Percentiles rank a stretch among this genome's conserved stretches.
phyloP scores from a whole-genome alignment of 768 basidiomycete species.

The Mycena rebaudengoi region DNA sequence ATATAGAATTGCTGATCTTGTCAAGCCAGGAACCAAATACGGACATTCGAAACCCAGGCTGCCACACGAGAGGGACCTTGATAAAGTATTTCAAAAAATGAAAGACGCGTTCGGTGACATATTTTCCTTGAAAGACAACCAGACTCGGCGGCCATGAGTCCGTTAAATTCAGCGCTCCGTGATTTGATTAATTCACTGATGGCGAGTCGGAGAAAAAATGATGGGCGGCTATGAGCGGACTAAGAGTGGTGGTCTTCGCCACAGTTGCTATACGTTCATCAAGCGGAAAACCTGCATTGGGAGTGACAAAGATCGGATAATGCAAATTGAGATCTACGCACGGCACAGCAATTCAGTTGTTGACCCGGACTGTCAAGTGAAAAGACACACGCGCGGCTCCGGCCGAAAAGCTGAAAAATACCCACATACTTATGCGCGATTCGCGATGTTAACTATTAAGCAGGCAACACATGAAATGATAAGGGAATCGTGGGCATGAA shows the following conservation, averaged over 20 bases:
- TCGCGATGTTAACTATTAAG: too few species aligned
- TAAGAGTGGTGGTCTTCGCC: neutral
- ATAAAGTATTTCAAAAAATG: neutral
- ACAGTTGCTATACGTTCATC: neutral
- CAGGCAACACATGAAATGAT: too few species aligned
- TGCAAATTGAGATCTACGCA: too few species aligned
- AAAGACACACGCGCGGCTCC: too few species aligned
- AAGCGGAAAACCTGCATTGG: neutral
- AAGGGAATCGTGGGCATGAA: too few species aligned
- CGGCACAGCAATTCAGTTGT: too few species aligned
- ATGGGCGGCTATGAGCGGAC: neutral
- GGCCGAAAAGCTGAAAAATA: too few species aligned
- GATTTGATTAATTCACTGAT: neutral
- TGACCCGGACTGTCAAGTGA: too few species aligned
- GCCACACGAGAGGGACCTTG: neutral
- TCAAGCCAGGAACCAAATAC: neutral
- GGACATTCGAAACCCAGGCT: neutral
- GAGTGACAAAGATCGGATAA: neutral
- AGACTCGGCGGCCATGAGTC: neutral
- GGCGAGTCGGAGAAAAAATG: neutral
- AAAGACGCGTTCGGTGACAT: neutral
- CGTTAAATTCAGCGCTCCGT: neutral
- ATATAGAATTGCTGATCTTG: slow-evolving; percentile 1
- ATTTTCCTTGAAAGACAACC: neutral
- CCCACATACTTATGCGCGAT: too few species aligned